These are phyloP conservation scores for Zelonia costaricensis DNA, from an alignment of 208 protist species.

Conservation along the genomic window DNA sequence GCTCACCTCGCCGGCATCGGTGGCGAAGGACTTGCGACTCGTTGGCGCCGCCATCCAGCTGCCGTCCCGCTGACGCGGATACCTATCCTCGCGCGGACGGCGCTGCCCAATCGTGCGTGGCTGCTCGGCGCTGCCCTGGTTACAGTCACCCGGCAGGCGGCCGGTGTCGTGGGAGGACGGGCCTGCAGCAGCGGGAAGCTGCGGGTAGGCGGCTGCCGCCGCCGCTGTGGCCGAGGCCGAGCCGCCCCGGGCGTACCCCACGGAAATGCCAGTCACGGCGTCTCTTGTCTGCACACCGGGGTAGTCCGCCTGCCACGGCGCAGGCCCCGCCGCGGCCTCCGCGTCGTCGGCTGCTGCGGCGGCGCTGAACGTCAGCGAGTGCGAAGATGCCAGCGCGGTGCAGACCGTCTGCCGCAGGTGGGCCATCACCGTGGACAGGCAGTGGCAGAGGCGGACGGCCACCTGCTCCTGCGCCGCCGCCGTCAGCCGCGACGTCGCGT, in stretches of 20 bases:
- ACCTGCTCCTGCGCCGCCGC: constrained; percentile 83
- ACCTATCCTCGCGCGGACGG: constrained; percentile 11
- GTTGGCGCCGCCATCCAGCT: neutral
- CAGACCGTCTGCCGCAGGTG: constrained; percentile 37
- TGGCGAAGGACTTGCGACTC: constrained; percentile 19
- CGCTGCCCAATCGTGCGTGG: constrained; percentile 13
- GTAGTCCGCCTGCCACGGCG: neutral
- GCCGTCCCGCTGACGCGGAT: neutral
- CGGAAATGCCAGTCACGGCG: too few species aligned
- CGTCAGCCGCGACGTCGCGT: constrained; percentile 57
- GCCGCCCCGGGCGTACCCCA: too few species aligned
- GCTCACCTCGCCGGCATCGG: constrained; percentile 21
- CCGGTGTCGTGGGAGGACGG: too few species aligned
- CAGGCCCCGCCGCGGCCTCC: neutral
- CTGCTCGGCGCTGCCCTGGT: too few species aligned
- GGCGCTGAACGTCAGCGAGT: neutral
- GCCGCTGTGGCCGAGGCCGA: too few species aligned
- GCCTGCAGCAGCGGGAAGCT: too few species aligned
- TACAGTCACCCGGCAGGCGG: too few species aligned
- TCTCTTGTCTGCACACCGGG: constrained; percentile 3
- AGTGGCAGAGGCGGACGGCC: constrained; percentile 51
- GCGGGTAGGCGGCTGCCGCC: too few species aligned
- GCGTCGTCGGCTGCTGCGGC: neutral
- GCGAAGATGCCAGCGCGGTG: constrained; percentile 4
- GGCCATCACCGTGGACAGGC: constrained; percentile 60